Conservation (phyloP, 352 stramenopile species). For the Phytophthora meadii region DNA sequence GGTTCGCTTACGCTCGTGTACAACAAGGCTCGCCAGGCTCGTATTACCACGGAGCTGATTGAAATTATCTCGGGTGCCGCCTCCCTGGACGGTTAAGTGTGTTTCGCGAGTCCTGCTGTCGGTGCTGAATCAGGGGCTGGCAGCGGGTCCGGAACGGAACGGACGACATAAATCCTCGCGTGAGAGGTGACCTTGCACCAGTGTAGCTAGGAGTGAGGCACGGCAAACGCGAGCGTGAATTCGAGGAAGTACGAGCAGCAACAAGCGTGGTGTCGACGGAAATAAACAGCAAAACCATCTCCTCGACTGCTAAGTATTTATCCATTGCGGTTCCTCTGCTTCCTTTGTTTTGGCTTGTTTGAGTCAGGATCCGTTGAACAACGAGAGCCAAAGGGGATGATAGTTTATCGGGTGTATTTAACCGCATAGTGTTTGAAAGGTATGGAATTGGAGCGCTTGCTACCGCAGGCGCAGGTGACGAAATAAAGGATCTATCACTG, state of each 20-base stretch:
- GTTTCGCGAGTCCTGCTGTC: constrained; percentile 17
- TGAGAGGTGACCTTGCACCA: constrained; percentile 24
- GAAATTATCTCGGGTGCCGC: constrained; percentile 98
- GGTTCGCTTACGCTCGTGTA: constrained; percentile 91
- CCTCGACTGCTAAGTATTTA: constrained; percentile 20
- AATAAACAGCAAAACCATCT: constrained; percentile 48
- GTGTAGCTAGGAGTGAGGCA: constrained; percentile 33
- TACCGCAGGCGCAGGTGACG: constrained; percentile 10
- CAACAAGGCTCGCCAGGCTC: constrained; percentile 94
- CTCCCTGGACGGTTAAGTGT: constrained; percentile 91
- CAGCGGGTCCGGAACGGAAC: constrained; percentile 24
- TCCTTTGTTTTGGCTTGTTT: too few relatives aligned
- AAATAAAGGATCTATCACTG: constrained; percentile 37
- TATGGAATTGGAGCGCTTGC: constrained; percentile 16
- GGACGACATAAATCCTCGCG: constrained; percentile 29
- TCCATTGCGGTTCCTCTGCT: background rate
- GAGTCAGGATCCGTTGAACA: background rate
- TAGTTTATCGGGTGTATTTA: constrained; percentile 28
- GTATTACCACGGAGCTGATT: constrained; percentile 98
- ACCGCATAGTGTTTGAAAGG: constrained; percentile 10
- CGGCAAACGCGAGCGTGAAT: constrained; percentile 19
- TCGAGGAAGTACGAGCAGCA: constrained; percentile 38
- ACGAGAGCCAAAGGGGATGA: background rate
- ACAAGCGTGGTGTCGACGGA: constrained; percentile 40
- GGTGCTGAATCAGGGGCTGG: constrained; percentile 18